Evolutionary conservation across 2,329 filamentous ascomycete genomes (phyloP).

Genomic region (Colletotrichum liaoningense): DNA sequence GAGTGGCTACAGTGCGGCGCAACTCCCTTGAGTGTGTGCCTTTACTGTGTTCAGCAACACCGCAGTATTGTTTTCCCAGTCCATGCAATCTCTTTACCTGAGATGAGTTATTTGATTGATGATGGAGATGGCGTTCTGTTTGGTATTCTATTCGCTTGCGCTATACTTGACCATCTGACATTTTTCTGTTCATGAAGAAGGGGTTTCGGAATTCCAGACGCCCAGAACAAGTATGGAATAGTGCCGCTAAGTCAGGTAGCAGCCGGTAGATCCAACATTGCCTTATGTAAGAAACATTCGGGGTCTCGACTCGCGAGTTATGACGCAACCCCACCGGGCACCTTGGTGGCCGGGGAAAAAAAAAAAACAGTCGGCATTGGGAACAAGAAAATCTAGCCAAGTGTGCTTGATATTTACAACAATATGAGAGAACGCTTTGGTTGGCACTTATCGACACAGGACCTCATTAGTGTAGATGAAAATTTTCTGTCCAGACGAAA

Average conservation of each 20-base stretch:
- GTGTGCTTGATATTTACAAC: no score
- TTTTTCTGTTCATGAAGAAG: background rate
- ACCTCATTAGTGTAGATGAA: background rate
- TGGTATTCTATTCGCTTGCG: background rate
- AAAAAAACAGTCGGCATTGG: background rate
- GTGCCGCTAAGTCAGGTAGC: background rate
- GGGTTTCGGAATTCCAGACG: background rate
- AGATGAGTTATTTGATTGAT: background rate
- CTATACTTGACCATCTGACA: background rate
- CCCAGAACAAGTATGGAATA: background rate
- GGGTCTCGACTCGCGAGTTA: background rate
- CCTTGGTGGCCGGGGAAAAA: background rate
- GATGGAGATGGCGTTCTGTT: background rate
- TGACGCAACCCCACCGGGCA: conserved; percentile 19
- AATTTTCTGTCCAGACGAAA: background rate
- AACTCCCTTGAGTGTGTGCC: background rate
- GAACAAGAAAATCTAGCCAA: background rate
- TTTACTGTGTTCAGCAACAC: conserved; percentile 17
- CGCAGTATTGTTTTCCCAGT: conserved; percentile 1
- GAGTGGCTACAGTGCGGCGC: conserved; percentile 25
- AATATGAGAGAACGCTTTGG: background rate
- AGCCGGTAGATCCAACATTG: background rate
- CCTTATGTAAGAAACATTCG: conserved; percentile 5
- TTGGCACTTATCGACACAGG: background rate
- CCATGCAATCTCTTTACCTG: background rate